Base-by-base conservation (phyloP, 2,329 filamentous ascomycete species). In the Aaosphaeria arxii region DNA sequence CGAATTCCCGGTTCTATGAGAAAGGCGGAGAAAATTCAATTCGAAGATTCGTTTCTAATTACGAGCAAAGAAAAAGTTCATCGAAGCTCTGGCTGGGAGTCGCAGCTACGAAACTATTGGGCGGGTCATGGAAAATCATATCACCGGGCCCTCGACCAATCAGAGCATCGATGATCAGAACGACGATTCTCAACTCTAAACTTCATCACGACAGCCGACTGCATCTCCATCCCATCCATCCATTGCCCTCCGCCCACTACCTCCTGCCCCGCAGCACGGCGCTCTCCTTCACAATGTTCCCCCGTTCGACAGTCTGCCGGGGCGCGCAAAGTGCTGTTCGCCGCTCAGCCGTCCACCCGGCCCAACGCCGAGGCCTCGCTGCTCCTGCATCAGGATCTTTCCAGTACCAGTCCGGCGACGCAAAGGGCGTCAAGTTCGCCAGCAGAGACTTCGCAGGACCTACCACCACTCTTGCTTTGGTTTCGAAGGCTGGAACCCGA, bases 401-500 rank as follows among this genome's bases (percentile, higher is more conserved):
- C 76, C 85, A 88, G 72, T 99, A 95, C 78, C 87, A 96, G 77
- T 84, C 88, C 54, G 82, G 88, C 69, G 88, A 95, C 74, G 83
- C 88, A 73, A 83, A 85, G 71, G 92, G 92, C 67, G 79, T 97
- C 76, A 96, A 96, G 82, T 83, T 95, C 64, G 91, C 92, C 69
- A 89, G 89, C 77, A 86, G 92, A 78, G 91, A 97, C 74, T 81
- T 89, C 66, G 83, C 88, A 55, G 89, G 90, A 55, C 89, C 91
- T 59, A 95, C 92, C 53, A 91, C 91, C 53, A 95, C 90, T 68
- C 82, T 99, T 59, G 91, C 91, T 48, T 75, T 99, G 57, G 89
- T 99, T 70, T 85, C 91, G 61, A 96, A 95, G 81, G 94, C 91
- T 55, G 94, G 94, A 67, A 95, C 92, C 56, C 83, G 94, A 74